These are phyloP conservation scores for Auxenochlorella pyrenoidosa DNA, from an alignment of 139 green algal genomes.

Conservation along the genomic window DNA sequence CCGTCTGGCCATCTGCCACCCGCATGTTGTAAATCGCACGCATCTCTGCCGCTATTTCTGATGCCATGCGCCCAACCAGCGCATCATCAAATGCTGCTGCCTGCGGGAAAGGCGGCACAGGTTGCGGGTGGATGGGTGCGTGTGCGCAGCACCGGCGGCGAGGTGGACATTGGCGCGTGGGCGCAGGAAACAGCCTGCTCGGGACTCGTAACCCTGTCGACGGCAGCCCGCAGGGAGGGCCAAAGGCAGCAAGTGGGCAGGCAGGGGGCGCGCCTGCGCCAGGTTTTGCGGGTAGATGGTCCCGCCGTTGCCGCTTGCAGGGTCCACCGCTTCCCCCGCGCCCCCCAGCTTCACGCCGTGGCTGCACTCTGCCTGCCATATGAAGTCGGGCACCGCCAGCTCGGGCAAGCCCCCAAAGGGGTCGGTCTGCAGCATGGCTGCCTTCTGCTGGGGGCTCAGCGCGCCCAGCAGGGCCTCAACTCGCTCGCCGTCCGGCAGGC, in stretches of 20 bases:
- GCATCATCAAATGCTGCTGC: background rate
- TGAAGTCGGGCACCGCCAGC: background rate
- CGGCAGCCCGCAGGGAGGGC: background rate
- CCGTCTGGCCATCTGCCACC: background rate
- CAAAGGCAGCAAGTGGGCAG: background rate
- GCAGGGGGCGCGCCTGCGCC: background rate
- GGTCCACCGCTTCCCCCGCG: background rate
- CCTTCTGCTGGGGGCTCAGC: constrained; percentile 1
- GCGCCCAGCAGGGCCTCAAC: background rate
- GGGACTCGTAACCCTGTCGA: too few relatives aligned
- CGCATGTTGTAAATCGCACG: background rate
- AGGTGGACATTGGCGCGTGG: too few relatives aligned
- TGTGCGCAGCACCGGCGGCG: too few relatives aligned
- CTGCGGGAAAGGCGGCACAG: background rate
- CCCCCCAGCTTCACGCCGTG: constrained; percentile 3
- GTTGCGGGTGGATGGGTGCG: background rate
- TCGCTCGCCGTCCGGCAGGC: background rate
- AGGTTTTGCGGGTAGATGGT: constrained; percentile 4
- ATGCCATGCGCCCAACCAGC: background rate
- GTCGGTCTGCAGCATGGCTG: background rate
- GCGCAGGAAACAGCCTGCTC: too few relatives aligned
- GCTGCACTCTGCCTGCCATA: constrained; percentile 2
- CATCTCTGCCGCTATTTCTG: background rate
- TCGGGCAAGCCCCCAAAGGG: background rate
- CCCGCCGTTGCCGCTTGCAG: background rate